phyloP scores from a whole-genome alignment of 1,284 basidiomycete species.

The Grifola frondosa region DNA sequence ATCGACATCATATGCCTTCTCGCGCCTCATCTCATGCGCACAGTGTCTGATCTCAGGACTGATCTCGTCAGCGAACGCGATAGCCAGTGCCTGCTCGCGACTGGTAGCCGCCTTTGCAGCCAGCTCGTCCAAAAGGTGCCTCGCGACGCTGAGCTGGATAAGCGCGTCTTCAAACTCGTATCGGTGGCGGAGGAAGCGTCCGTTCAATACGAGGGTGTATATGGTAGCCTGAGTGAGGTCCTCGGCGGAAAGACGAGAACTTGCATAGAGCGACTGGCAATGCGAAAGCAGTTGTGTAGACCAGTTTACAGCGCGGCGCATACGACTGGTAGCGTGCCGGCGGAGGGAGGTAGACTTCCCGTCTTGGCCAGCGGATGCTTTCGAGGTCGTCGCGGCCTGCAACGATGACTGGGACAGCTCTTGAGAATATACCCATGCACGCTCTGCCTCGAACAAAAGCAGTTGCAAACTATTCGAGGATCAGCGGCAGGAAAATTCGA shows the following conservation, averaged over 20 bases:
- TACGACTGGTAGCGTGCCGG: constrained; percentile 77
- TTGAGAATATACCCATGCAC: constrained; percentile 90
- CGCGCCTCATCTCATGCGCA: constrained; percentile 81
- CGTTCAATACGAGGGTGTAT: constrained; percentile 72
- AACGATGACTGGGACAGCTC: constrained; percentile 64
- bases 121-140: constrained; percentile 73
- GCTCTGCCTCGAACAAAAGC: constrained; percentile 85
- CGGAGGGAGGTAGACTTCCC: constrained; percentile 56
- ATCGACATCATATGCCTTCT: constrained; percentile 81
- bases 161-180: constrained; percentile 82
- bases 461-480: constrained; percentile 68
- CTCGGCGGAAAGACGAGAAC: constrained; percentile 53
- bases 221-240: constrained; percentile 62
- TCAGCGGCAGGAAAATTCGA: not conserved
- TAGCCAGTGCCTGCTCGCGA: constrained; percentile 86
- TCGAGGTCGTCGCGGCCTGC: constrained; percentile 38
- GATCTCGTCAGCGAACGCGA: constrained; percentile 83
- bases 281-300: constrained; percentile 77
- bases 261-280: constrained; percentile 61
- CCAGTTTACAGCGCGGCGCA: constrained; percentile 85
- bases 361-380: constrained; percentile 42
- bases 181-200: constrained; percentile 71
- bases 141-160: constrained; percentile 76
- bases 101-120: constrained; percentile 73
- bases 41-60: constrained; percentile 91